Evolutionary conservation across 2,329 filamentous ascomycete genomes (phyloP).

Genomic region (Xylaria digitata): DNA sequence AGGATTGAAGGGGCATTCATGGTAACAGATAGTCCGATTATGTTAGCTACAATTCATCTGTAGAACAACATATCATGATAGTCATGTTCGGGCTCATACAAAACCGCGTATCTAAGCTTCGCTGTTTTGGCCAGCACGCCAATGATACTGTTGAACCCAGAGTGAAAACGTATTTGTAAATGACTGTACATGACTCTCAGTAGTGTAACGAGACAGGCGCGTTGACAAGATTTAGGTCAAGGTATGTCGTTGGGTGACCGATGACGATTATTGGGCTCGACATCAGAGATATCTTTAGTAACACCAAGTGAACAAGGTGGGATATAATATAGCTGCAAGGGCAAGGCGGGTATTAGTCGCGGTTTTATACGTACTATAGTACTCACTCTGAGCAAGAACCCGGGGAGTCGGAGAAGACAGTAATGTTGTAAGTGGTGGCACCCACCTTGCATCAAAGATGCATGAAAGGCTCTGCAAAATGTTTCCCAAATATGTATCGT

Average conservation of each 20-base stretch:
- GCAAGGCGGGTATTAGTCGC: conserved; percentile 10
- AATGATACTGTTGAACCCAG: not conserved
- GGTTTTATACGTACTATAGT: conserved; percentile 13
- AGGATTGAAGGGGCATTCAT: not conserved
- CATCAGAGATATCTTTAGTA: conserved; percentile 20
- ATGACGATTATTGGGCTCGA: conserved; percentile 28
- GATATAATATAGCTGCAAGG: conserved; percentile 39
- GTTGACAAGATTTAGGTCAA: conserved; percentile 18
- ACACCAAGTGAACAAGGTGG: conserved; percentile 25
- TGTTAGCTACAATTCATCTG: not conserved
- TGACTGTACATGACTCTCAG: not conserved
- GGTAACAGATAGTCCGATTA: not conserved
- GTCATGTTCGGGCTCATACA: too few species aligned
- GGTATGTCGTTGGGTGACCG: conserved; percentile 16
- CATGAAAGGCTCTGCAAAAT: conserved; percentile 23
- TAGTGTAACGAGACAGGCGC: conserved; percentile 1
- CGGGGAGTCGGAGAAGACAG: not conserved
- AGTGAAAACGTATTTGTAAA: not conserved
- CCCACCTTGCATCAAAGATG: conserved; percentile 4
- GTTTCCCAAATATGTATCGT: not conserved
- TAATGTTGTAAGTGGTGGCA: not conserved
- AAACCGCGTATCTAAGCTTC: too few species aligned
- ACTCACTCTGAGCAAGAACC: conserved; percentile 2
- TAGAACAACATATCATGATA: not conserved
- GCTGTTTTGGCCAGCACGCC: too few species aligned